Conservation (phyloP, 176 grass and related monocot species). For the Pharus latifolius region DNA sequence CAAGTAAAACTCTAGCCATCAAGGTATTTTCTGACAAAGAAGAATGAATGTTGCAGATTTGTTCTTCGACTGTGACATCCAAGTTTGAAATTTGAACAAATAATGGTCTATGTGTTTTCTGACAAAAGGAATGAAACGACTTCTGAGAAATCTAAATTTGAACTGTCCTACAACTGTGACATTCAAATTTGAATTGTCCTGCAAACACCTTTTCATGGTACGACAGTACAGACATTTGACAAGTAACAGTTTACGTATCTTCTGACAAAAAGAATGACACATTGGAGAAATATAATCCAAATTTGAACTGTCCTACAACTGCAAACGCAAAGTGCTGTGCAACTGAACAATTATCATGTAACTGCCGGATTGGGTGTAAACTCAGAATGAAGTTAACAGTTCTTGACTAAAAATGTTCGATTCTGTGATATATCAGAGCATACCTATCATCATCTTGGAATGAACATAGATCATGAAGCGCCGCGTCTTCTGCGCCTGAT, state of each 20-base stretch:
- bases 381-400: not conserved
- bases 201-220: not conserved
- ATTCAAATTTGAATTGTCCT: not conserved
- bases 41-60: not conserved
- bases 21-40: not conserved
- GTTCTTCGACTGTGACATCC: not conserved
- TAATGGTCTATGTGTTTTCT: too few species aligned
- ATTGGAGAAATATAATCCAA: not conserved
- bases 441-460: slow-evolving; percentile 99
- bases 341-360: not conserved
- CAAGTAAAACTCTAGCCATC: not conserved
- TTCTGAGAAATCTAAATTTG: not conserved
- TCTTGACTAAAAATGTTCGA: not conserved
- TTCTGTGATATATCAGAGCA: not conserved
- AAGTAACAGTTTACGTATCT: not conserved
- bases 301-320: not conserved
- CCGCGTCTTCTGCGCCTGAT: slow-evolving; percentile 54
- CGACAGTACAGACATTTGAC: not conserved
- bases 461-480: slow-evolving; percentile 99
- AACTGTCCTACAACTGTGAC: not conserved
- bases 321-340: not conserved
- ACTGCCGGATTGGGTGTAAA: not conserved
- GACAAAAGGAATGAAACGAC: too few species aligned
- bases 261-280: not conserved
- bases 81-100: too few species aligned